Evolutionary conservation across 129 eudicot species (phyloP), one percentile per base, ranked within the genome.

Genomic region (Chrysanthemum seticuspe): DNA sequence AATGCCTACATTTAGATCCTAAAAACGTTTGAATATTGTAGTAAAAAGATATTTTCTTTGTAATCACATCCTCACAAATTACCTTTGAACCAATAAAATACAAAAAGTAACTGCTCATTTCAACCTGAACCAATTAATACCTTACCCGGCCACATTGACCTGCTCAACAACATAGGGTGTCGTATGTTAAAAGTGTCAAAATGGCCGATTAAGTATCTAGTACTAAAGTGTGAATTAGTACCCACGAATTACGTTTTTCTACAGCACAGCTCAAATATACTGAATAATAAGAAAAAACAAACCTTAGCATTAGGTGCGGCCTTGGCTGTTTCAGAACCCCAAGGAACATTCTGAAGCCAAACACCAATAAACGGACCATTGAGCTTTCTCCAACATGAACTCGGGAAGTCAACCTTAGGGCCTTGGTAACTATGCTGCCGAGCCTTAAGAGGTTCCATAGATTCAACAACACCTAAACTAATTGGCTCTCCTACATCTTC

Each of bases 221-320:
- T 14, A 36, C 18, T 65, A 31, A 74, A 36, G n/a, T 53, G 62
- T 12, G 27, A 13, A 69, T 51, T 44, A n/a, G 52, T 62, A 52
- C 19, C 52, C 65, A 63, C 13, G 1, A 21, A n/a, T 36, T 36
- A 13, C 14, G 11, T n/a, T 74, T 74, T 12, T 40, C 19, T 54
- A 52, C 23, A 21, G 21, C 45, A 52, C 23, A 21, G 21, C 45
- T 8, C 57, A 36, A 29, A 40, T 50, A n/a, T 29, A 62, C 6
- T 49, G 16, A 23, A 60, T n/a, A 48, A 57, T 2, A 48, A 78
- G 59, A 56, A 54, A 53, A 68, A 77, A 80, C 55, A 31, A 74
- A 90, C 98, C 97, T 90, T 79, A 59, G 98, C 98, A 77, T 94
- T 63, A 25, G 98, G 98, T 47, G 97, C 98, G 10, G 97, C 92